phyloP scores from a whole-genome alignment of 768 basidiomycete species.

The Polyporus arcularius region DNA sequence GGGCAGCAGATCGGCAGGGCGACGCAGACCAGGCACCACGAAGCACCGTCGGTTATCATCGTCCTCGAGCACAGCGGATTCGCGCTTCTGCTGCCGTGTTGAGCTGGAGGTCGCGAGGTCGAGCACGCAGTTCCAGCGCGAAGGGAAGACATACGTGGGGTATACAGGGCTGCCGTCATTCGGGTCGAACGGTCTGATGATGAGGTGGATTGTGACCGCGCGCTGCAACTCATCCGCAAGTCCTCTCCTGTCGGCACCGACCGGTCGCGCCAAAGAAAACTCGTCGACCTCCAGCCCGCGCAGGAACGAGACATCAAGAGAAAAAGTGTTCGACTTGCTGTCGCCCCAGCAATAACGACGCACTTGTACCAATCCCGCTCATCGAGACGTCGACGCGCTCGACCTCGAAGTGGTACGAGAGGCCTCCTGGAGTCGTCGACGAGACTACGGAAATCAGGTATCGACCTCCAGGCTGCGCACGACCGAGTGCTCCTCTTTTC shows the following conservation, averaged over 20 bases:
- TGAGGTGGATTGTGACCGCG: slow-evolving; percentile 77
- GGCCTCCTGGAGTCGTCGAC: slow-evolving; percentile 19
- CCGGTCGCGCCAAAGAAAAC: slow-evolving; percentile 30
- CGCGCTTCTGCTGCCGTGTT: slow-evolving; percentile 26
- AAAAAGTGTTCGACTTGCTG: slow-evolving; percentile 53
- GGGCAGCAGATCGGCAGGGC: slow-evolving; percentile 57
- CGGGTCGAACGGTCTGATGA: slow-evolving; percentile 64
- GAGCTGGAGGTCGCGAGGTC: slow-evolving; percentile 55
- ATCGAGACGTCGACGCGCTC: slow-evolving; percentile 76
- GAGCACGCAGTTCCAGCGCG: slow-evolving; percentile 88
- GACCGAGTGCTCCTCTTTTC: slow-evolving; percentile 80
- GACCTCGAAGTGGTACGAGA: slow-evolving; percentile 68
- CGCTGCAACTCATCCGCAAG: slow-evolving; percentile 55
- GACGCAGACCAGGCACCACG: slow-evolving; percentile 48
- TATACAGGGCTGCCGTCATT: slow-evolving; percentile 35
- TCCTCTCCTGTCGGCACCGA: slow-evolving; percentile 8
- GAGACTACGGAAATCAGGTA: slow-evolving; percentile 49
- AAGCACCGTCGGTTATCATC: slow-evolving; percentile 2
- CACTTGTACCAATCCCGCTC: slow-evolving; percentile 61
- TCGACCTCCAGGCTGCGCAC: slow-evolving; percentile 92
- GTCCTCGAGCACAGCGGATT: slow-evolving; percentile 13
- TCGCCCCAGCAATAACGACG: slow-evolving; percentile 49
- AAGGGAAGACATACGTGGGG: slow-evolving; percentile 76
- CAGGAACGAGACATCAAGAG: slow-evolving; percentile 77
- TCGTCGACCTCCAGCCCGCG: slow-evolving; percentile 60